Evolutionary conservation across 2,329 filamentous ascomycete genomes (phyloP).

Genomic region (Raffaelea albimanens): DNA sequence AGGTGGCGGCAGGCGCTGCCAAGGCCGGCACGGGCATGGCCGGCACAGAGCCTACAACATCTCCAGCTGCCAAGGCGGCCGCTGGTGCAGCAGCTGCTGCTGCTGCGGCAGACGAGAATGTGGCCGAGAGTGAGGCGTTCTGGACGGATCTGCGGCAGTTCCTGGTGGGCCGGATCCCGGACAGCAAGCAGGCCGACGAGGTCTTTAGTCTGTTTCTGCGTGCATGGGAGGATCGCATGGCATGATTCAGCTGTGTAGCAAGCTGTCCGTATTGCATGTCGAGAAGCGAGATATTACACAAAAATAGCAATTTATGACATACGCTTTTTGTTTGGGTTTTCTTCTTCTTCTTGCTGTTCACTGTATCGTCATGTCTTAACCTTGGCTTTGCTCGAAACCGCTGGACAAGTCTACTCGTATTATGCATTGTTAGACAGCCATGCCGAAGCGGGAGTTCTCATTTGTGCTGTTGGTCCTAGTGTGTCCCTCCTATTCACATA

Average conservation of each 20-base stretch:
- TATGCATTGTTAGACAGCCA: too few species aligned
- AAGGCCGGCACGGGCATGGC: not conserved
- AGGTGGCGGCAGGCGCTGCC: conserved; percentile 24
- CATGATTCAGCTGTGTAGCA: too few species aligned
- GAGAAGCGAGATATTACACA: too few species aligned
- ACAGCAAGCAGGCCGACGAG: conserved; percentile 55
- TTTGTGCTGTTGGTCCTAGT: too few species aligned
- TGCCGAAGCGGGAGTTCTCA: too few species aligned
- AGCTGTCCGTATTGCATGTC: not conserved
- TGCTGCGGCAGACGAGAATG: not conserved
- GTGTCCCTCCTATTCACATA: too few species aligned
- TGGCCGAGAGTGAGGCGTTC: conserved; percentile 56
- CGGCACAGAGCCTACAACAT: not conserved
- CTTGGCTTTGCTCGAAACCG: too few species aligned
- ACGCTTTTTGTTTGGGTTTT: not conserved
- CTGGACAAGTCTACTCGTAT: too few species aligned
- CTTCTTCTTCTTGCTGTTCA: too few species aligned
- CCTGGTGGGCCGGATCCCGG: conserved; percentile 67
- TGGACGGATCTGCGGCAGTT: conserved; percentile 82
- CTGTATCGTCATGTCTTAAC: too few species aligned
- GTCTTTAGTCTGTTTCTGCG: conserved; percentile 58
- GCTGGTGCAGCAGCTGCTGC: conserved; percentile 28
- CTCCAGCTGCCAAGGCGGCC: conserved; percentile 35
- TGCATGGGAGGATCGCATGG: conserved; percentile 50
- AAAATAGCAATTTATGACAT: too few species aligned